Base-by-base conservation (phyloP, 2,329 filamentous ascomycete species). In the Elsinoe batatas region DNA sequence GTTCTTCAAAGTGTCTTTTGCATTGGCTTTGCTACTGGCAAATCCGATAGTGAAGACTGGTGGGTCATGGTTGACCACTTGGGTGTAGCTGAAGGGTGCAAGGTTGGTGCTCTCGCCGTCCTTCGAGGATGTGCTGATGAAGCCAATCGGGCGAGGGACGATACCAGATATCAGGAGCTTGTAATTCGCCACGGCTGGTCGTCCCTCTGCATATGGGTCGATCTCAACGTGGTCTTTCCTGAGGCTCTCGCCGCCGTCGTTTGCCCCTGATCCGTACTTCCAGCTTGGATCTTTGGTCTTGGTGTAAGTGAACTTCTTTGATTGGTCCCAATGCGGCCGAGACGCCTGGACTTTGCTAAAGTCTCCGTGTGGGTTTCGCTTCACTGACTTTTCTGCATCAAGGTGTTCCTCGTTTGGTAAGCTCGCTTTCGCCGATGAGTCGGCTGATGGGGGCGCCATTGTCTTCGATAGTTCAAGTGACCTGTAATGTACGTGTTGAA, bases 31-130 rank as follows among this genome's bases (percentile, higher is more conserved):
- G 1, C 78, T 77, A 1, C 79, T 80, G 0, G 76, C 73, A 57
- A 83, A 81, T 0, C 82, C 81, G 5, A 85, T 73, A 7, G 81
- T 79, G 69, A 96, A 94, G 42, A 94, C 75, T 0, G 91, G 91
- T 3, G 91, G 91, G 67, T 96, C 91, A 68, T 93, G 87, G 69
- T 82, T 83, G 61, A 95, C 77, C 59, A 95, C 71, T 68, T 89
- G 85, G 68, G 90, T 89, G 74, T 93, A 96, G 65, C 81, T 87
- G 70, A 93, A 95, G 0, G 90, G 91, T 0, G 91, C 88, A 2
- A 96, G 77, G 71, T 96, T 97, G 13, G 80, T 81, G 26, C 72
- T 75, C 17, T 55, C 55, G 18, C 87, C 88, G 64, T 90, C 85
- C 37, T 72, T 72, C 2, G 74, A 77, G 35, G 75, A 68, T 1